Conservation (phyloP, 176 grass and related monocot genomes). For the Musa beccarii region DNA sequence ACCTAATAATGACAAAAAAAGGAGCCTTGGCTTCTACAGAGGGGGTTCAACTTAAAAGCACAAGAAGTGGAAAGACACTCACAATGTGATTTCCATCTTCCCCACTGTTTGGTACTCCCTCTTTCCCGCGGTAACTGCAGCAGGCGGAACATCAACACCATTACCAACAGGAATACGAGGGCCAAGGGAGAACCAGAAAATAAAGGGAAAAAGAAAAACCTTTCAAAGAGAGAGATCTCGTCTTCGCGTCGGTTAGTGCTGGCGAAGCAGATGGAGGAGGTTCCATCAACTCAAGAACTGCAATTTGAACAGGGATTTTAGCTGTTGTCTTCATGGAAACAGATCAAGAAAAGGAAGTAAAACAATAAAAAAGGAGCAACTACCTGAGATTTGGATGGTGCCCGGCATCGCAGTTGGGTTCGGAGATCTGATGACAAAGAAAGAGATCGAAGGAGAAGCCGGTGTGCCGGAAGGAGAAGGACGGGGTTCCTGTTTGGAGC, state of each 20-base stretch:
- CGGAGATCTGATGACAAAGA: background rate
- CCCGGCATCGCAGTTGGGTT: constrained; percentile 9
- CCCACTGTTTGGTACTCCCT: constrained; percentile 7
- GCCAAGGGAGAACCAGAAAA: background rate
- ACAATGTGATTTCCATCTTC: background rate
- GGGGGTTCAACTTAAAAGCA: background rate
- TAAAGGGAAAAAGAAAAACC: background rate
- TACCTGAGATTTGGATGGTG: constrained; percentile 16
- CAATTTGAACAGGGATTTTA: background rate
- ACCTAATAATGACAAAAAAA: background rate
- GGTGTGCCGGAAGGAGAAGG: too few species aligned
- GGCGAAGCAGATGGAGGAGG: background rate
- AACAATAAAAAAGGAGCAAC: background rate
- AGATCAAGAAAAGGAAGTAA: background rate
- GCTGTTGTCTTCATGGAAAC: background rate
- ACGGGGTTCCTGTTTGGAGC: too few species aligned
- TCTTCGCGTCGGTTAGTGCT: background rate
- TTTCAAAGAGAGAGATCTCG: background rate
- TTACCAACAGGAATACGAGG: background rate
- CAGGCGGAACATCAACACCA: background rate
- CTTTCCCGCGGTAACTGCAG: constrained; percentile 16
- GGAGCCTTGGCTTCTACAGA: background rate
- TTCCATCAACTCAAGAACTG: constrained; percentile 10
- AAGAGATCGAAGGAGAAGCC: background rate
- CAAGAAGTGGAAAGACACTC: constrained; percentile 2